Percentiles rank a stretch among this genome's conserved stretches.
Conservation (phyloP, 495 filamentous ascomycete genomes). For the Xylaria castorea region DNA sequence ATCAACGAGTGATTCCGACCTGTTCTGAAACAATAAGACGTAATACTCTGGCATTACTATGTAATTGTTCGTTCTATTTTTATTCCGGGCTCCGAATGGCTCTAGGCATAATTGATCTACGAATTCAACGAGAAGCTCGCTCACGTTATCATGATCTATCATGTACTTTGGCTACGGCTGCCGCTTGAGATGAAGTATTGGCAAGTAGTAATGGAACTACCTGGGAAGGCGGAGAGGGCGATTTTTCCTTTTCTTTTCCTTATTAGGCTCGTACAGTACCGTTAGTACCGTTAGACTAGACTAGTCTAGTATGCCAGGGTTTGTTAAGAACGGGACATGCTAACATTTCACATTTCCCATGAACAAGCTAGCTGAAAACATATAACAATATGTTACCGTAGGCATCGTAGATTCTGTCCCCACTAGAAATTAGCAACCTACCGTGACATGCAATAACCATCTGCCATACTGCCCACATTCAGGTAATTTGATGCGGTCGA, state of each 20-base stretch:
- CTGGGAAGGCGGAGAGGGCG: not conserved
- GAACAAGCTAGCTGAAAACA: conserved; percentile 1
- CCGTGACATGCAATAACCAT: not conserved
- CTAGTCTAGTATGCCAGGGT: not conserved
- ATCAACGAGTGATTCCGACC: conserved; percentile 1
- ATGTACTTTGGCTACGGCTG: not conserved
- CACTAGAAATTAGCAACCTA: not conserved
- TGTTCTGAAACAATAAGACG: conserved; percentile 19
- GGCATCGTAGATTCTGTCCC: conserved; percentile 17
- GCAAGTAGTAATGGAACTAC: not conserved
- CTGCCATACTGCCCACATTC: not conserved
- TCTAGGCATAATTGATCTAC: not conserved
- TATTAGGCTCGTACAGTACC: not conserved
- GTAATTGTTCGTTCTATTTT: not conserved
- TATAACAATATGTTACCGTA: not conserved
- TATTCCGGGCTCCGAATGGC: conserved; percentile 8
- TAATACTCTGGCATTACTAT: not conserved
- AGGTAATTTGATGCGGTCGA: not conserved
- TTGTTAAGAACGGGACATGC: not conserved
- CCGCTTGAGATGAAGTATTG: not conserved
- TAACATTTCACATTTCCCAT: conserved; percentile 1
- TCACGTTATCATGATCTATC: not conserved
- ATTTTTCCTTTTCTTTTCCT: not conserved
- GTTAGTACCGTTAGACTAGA: not conserved
- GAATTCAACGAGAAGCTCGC: not conserved